Percentiles rank a stretch among this genome's conserved stretches.
phyloP scores from a whole-genome alignment of 768 basidiomycete species.

The Auriculariales sp. region DNA sequence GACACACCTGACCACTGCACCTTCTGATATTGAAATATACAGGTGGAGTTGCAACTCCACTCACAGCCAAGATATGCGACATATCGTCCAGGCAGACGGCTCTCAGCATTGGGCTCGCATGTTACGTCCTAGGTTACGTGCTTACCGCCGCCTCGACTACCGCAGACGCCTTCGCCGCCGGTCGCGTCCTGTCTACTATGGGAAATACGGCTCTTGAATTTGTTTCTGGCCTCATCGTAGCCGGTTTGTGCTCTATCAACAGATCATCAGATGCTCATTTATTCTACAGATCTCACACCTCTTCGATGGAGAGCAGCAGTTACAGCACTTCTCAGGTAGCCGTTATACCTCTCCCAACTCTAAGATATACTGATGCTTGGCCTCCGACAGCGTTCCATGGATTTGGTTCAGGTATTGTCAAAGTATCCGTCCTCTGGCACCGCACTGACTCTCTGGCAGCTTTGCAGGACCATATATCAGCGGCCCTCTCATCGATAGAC shows the following conservation, averaged over 20 bases:
- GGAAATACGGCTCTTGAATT: conserved; percentile 4
- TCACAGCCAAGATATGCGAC: conserved; percentile 41
- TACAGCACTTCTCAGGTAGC: too few relatives aligned
- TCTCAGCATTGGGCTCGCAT: conserved; percentile 20
- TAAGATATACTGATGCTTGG: conserved; percentile 1
- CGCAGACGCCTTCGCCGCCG: conserved; percentile 16
- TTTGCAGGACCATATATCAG: not conserved
- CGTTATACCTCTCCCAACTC: too few relatives aligned
- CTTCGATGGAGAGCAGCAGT: conserved; percentile 18
- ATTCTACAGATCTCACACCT: conserved; percentile 16
- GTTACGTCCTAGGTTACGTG: conserved; percentile 30
- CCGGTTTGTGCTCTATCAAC: too few relatives aligned
- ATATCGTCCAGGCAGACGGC: conserved; percentile 33
- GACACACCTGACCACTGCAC: not conserved
- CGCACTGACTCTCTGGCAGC: too few relatives aligned
- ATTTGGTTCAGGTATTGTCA: not conserved
- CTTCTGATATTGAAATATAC: not conserved
- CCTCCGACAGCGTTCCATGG: not conserved
- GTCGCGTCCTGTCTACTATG: conserved; percentile 8
- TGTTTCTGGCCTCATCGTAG: conserved; percentile 11
- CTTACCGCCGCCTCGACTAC: conserved; percentile 16
- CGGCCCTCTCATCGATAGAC: not conserved
- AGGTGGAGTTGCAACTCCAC: conserved; percentile 23
- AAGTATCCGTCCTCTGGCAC: not conserved
- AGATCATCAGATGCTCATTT: too few relatives aligned